Base-by-base conservation (phyloP, 805 yeast genomes). In the Myxozyma monticola region DNA sequence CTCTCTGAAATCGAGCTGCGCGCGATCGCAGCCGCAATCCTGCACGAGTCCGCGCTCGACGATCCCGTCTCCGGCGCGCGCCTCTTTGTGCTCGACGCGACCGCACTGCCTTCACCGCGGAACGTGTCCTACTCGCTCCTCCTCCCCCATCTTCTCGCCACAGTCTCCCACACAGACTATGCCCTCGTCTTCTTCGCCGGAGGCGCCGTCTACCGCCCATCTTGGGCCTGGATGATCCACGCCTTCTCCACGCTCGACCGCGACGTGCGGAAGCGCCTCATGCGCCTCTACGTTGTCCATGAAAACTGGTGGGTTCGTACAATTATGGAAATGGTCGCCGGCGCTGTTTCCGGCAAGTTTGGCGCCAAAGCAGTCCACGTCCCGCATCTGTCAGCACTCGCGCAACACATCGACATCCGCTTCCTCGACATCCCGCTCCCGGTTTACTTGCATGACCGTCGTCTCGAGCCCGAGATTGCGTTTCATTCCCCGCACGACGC, bases 231-330 rank as follows among this genome's bases (percentile, higher is more conserved):
- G 78, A 86, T 88, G 51, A 71, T 80, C n/a, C 75, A 71, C 42
- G 73, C 80, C 46, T 80, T 76, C 63, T 69, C 78, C 54, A 68
- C 78, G 56, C 74, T 91, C 24, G 81, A 91, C 1, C 74, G 77
- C 14, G 73, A 73, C 4, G 68, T 75, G 37, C 77, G 79, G 52
- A 76, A 77, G 45, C 73, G 77, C 48, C 68, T 91, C 37, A 70
- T 71, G 44, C 83, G 80, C 61, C 72, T 88, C 2, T 85, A 83
- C 56, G 77, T 90, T 26, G 95, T 91, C 2, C 97, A 91, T 68
- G 96, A 90, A 59, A 84, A 85, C 40, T 89, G 96, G 93, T 78
- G 90, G 68, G 78, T 88, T 24, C 80, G 88, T 60, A 83, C 95
- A 0, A 76, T 88, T 31, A 78, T 85, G 14, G 89, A 85, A 46